These are phyloP conservation scores for Sugiyamaella pinicola DNA, from an alignment of 1,139 yeast genomes.

Conservation along the genomic window DNA sequence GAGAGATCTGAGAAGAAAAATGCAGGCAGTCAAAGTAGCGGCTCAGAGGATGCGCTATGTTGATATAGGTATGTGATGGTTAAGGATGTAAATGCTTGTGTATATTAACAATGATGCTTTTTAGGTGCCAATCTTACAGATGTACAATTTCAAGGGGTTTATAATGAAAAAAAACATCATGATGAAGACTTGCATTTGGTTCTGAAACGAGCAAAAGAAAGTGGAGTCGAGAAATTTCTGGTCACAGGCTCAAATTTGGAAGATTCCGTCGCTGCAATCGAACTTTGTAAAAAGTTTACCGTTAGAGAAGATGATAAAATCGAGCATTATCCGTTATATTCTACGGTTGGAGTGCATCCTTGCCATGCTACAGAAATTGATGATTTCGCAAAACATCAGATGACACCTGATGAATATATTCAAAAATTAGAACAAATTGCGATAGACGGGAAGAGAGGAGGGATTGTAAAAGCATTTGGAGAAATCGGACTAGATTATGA, in stretches of 20 bases:
- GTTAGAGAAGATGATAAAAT: constrained; percentile 43
- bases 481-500: constrained; percentile 95
- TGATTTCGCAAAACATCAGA: constrained; percentile 53
- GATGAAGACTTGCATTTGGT: constrained; percentile 63
- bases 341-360: constrained; percentile 95
- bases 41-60: constrained; percentile 24
- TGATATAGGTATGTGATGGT: constrained; percentile 28
- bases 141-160: constrained; percentile 79
- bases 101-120: background rate
- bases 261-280: constrained; percentile 59
- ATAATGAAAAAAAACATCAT: constrained; percentile 71
- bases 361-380: constrained; percentile 74
- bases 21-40: constrained; percentile 12
- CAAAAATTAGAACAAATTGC: constrained; percentile 54
- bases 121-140: constrained; percentile 87
- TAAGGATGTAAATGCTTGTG: too few relatives aligned
- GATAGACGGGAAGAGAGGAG: constrained; percentile 50
- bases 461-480: constrained; percentile 72
- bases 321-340: constrained; percentile 40
- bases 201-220: constrained; percentile 62
- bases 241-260: constrained; percentile 78
- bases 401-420: constrained; percentile 52
- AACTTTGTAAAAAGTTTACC: constrained; percentile 43
- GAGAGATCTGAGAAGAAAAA: background rate
- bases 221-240: constrained; percentile 68